Evolutionary conservation across 2,329 filamentous ascomycete species (phyloP), one percentile per base, ranked within the genome.

Genomic region (Penicillium sp.): DNA sequence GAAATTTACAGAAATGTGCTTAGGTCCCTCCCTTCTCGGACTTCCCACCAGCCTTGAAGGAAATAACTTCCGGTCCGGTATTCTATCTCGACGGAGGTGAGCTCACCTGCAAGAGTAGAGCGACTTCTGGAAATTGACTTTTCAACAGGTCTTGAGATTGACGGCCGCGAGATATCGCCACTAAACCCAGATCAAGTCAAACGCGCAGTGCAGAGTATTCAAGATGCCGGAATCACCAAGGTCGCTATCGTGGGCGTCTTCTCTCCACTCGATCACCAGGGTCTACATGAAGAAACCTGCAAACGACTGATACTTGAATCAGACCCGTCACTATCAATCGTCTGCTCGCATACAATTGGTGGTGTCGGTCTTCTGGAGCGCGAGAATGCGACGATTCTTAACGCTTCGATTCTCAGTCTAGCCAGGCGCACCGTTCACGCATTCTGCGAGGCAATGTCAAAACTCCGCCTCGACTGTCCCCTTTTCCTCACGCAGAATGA

Each of bases 221-320:
- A 73, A 59, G 69, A 72, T 30, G 72, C 73, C 18, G 72, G 72
- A 1, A 67, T 80, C 45, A 70, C 66, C 10, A 57, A 74, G 32
- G 70, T 86, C 2, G 82, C 84, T 0, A 69, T 86, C 4, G 77
- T 80, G 4, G 82, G 83, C 2, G 77, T 84, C 7, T 85, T 82
- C 66, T 81, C 79, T 7, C 82, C 83, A 0, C 80, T 84, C 20
- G 83, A 86, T 60, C 76, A 78, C 8, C 57, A 74, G 3, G 55
- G 56, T 13, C 23, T 51, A 3, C 51, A 60, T 3, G 55, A 59
- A 18, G 51, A 53, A 24, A 29, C 39, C 2, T 54, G 51, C 33
- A 54, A 52, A n/a, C 34, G 30, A 18, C 6, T 52, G 2, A 52
- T 60, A 12, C 40, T 53, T 2, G 23, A 40, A 6, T 15, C 41